These are phyloP conservation scores for Ascochyta fabae DNA, from an alignment of 2,329 filamentous ascomycete species.

Conservation along the genomic window DNA sequence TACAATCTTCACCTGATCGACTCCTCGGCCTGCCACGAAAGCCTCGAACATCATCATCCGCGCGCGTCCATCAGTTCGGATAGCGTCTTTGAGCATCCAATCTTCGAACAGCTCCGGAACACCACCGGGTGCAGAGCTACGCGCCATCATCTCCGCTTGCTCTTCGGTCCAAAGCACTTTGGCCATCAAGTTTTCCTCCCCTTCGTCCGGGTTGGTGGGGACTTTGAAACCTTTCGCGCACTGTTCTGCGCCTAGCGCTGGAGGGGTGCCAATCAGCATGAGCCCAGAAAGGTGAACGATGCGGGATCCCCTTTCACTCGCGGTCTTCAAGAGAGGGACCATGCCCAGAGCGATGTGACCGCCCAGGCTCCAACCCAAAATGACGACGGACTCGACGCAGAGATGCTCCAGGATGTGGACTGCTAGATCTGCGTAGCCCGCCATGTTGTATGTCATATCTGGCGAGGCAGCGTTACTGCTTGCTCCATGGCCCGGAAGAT, in stretches of 20 bases:
- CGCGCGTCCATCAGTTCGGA: slow-evolving; percentile 34
- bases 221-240: slow-evolving; percentile 20
- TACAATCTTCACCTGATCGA: neutral
- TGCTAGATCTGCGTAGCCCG: slow-evolving; percentile 42
- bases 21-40: slow-evolving; percentile 22
- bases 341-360: slow-evolving; percentile 44
- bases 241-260: slow-evolving; percentile 31
- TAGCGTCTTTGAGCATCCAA: slow-evolving; percentile 38
- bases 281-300: slow-evolving; percentile 27
- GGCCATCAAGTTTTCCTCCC: slow-evolving; percentile 14
- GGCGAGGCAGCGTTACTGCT: slow-evolving; percentile 37
- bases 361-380: slow-evolving; percentile 45
- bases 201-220: slow-evolving; percentile 1
- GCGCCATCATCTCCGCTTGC: slow-evolving; percentile 25
- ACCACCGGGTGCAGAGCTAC: slow-evolving; percentile 18
- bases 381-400: slow-evolving; percentile 26
- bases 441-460: slow-evolving; percentile 32
- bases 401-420: slow-evolving; percentile 37
- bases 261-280: slow-evolving; percentile 40
- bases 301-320: neutral
- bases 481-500: slow-evolving; percentile 46
- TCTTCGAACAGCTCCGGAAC: slow-evolving; percentile 23
- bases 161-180: slow-evolving; percentile 25
- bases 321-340: slow-evolving; percentile 23
- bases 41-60: slow-evolving; percentile 33